Conservation (phyloP, 306 rosid genomes). For the Cicer yamashitae region DNA sequence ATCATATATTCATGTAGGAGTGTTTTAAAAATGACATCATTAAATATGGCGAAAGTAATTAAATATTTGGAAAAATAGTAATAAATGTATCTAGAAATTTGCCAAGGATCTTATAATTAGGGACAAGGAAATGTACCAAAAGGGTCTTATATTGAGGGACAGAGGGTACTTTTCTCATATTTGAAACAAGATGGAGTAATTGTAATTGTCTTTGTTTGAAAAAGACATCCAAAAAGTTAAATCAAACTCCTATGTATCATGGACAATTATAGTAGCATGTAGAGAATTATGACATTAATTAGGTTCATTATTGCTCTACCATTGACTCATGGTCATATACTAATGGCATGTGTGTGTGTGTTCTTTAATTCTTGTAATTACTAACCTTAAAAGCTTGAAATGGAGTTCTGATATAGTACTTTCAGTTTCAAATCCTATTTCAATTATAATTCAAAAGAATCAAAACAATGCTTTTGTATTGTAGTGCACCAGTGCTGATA, state of each 20-base stretch:
- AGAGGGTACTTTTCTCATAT: no score
- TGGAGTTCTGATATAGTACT: conserved; percentile 11
- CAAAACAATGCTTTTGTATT: conserved; percentile 19
- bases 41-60: no score
- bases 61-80: no score
- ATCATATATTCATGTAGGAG: no score
- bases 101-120: no score
- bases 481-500: background rate
- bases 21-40: no score
- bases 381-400: conserved; percentile 1
- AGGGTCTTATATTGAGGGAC: no score
- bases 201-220: background rate
- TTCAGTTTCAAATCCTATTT: conserved; percentile 2
- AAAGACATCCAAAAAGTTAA: background rate
- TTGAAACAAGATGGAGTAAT: no score
- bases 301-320: conserved; percentile 17
- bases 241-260: background rate
- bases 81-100: no score
- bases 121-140: no score
- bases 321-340: background rate
- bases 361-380: conserved; percentile 1
- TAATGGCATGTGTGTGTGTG: background rate
- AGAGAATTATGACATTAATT: background rate
- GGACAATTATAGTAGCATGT: background rate
- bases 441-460: conserved; percentile 16